phyloP scores from a whole-genome alignment of 2,329 filamentous ascomycete genomes.

The Alternaria incomplexa region DNA sequence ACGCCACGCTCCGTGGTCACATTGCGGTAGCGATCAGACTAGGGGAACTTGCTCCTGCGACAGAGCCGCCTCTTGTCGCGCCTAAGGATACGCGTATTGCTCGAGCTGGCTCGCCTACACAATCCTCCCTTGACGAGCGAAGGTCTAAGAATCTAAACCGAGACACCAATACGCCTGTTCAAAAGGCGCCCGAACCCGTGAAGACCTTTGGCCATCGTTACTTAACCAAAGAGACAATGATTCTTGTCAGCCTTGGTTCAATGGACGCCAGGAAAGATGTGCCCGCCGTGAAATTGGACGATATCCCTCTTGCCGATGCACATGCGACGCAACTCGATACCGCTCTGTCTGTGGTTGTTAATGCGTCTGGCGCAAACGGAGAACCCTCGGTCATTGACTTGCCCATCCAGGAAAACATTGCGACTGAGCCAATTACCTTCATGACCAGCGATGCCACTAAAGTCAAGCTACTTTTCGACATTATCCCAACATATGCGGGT shows the following conservation, averaged over 20 bases:
- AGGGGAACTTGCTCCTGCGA: slow-evolving; percentile 59
- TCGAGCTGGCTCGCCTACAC: slow-evolving; percentile 54
- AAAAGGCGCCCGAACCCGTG: slow-evolving; percentile 73
- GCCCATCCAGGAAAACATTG: slow-evolving; percentile 90
- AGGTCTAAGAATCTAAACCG: slow-evolving; percentile 48
- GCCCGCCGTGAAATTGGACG: slow-evolving; percentile 83
- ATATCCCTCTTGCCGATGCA: slow-evolving; percentile 83
- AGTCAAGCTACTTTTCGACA: slow-evolving; percentile 91
- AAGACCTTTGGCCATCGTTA: slow-evolving; percentile 98
- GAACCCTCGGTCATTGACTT: slow-evolving; percentile 90
- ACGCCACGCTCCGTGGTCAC: slow-evolving; percentile 88
- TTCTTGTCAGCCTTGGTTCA: slow-evolving; percentile 89
- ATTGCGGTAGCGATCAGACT: slow-evolving; percentile 78
- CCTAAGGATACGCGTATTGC: slow-evolving; percentile 35
- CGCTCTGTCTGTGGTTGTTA: slow-evolving; percentile 87
- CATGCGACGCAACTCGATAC: slow-evolving; percentile 95
- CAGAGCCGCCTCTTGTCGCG: slow-evolving; percentile 32
- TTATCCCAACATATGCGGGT: slow-evolving; percentile 93
- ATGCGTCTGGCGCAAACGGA: slow-evolving; percentile 81
- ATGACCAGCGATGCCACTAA: slow-evolving; percentile 76
- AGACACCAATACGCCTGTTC: slow-evolving; percentile 39
- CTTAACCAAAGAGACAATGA: slow-evolving; percentile 83
- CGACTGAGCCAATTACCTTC: slow-evolving; percentile 92
- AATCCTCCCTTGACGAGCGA: slow-evolving; percentile 64
- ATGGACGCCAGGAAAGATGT: slow-evolving; percentile 89